Evolutionary conservation across 495 filamentous ascomycete genomes (phyloP).

Genomic region (Podospora anserina): DNA sequence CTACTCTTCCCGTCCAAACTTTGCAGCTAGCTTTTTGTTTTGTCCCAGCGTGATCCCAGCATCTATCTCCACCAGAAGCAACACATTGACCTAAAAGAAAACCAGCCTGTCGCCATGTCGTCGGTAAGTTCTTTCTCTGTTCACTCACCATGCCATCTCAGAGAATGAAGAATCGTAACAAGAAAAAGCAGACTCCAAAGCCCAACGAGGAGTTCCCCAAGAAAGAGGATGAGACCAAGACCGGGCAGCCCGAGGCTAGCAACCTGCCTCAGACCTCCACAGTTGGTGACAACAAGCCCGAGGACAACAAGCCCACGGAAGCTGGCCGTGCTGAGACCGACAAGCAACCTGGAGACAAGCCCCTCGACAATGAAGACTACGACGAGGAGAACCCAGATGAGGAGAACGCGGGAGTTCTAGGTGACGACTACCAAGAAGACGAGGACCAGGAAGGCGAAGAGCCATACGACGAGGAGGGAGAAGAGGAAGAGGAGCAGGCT

Average conservation of each 20-base stretch:
- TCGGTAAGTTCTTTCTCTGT: constrained; percentile 23
- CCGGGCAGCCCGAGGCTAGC: constrained; percentile 9
- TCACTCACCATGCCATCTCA: background rate
- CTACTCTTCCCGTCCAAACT: constrained; percentile 18
- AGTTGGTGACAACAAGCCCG: constrained; percentile 14
- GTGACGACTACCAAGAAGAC: constrained; percentile 21
- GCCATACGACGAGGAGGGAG: constrained; percentile 14
- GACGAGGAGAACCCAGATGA: constrained; percentile 29
- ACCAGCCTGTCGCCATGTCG: constrained; percentile 20
- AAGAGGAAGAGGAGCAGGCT: constrained; percentile 24
- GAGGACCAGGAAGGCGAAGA: constrained; percentile 19
- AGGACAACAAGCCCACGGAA: constrained; percentile 15
- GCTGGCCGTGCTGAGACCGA: constrained; percentile 15
- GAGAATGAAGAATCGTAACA: background rate
- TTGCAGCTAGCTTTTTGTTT: constrained; percentile 4
- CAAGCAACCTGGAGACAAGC: background rate
- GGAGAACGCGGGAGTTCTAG: constrained; percentile 23
- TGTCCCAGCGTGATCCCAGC: background rate
- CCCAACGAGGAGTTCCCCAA: constrained; percentile 21
- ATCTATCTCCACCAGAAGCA: constrained; percentile 1
- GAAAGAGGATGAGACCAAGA: constrained; percentile 19
- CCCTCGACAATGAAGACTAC: constrained; percentile 21
- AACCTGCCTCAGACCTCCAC: background rate
- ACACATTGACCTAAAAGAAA: constrained; percentile 10
- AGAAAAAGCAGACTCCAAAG: constrained; percentile 20